phyloP scores from a whole-genome alignment of 352 stramenopile species.

The Pythium volutum region DNA sequence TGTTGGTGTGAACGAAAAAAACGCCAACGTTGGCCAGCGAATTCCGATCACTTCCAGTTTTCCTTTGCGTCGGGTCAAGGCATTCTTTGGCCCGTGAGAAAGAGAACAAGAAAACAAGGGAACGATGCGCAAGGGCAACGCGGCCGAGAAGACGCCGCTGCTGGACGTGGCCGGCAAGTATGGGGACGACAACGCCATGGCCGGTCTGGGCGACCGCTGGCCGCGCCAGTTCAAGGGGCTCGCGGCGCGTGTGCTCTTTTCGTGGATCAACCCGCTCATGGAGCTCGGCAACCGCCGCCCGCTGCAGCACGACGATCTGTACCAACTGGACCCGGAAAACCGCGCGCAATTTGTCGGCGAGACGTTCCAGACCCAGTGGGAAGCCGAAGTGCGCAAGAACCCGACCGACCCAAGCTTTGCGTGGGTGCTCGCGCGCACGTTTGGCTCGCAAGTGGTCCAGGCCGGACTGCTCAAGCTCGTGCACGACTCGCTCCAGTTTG shows the following conservation, averaged over 20 bases:
- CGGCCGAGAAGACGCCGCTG: slow-evolving; percentile 29
- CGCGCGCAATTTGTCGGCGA: slow-evolving; percentile 39
- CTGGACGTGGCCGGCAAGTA: slow-evolving; percentile 15
- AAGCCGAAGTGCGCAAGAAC: slow-evolving; percentile 21
- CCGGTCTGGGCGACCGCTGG: slow-evolving; percentile 15
- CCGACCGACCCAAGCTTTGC: slow-evolving; percentile 18
- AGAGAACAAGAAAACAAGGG: not conserved
- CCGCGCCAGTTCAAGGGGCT: slow-evolving; percentile 52
- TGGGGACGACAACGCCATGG: not conserved
- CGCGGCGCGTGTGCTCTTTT: slow-evolving; percentile 69
- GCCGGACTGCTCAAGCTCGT: slow-evolving; percentile 76
- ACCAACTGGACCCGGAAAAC: slow-evolving; percentile 78
- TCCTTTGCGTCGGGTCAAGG: not conserved
- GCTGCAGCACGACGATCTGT: slow-evolving; percentile 81
- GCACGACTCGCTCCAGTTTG: slow-evolving; percentile 83
- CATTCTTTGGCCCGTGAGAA: not conserved
- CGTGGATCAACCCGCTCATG: slow-evolving; percentile 88
- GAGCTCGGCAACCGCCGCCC: slow-evolving; percentile 73
- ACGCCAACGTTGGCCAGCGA: not conserved
- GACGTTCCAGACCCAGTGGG: slow-evolving; percentile 52
- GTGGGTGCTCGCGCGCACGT: slow-evolving; percentile 37
- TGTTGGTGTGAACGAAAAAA: slow-evolving; percentile 11
- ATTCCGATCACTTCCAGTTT: slow-evolving; percentile 17
- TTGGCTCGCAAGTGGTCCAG: slow-evolving; percentile 37
- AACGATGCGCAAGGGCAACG: not conserved